Evolutionary conservation across 2,329 filamentous ascomycete genomes (phyloP), one percentile per base, ranked within the genome.

Genomic region (Emmonsiellopsis sp.): DNA sequence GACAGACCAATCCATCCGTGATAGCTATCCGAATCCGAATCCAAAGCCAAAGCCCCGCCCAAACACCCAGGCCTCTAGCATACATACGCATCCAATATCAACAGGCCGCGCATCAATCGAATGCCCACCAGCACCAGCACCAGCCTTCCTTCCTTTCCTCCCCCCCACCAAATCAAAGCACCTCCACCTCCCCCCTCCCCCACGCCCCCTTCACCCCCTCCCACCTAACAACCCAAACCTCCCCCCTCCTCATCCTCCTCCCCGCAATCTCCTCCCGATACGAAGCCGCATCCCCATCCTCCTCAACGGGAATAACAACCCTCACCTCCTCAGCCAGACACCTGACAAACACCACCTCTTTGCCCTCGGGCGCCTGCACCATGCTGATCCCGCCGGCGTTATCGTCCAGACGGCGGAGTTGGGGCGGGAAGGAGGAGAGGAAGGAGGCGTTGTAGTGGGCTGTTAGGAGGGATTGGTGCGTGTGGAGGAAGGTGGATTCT

Each of bases 301-400:
- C 66, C 14, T 62, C 67, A 2, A 63, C 62, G 6, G 65, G 67
- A 43, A 70, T 57, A 34, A 71, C 55, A 55, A 72, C 63, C 27
- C 62, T 74, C 7, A 81, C 74, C 67, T 81, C 77, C 14, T 66
- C 68, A 0, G 55, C 66, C 21, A 75, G 54, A 67, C 73, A 75
- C 56, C 92, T 77, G 42, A 90, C 83, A 69, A 98, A 96, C 2
- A 97, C 91, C 6, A 89, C 89, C 2, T 81, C 78, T 56, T 93
- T 87, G 47, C 83, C 72, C 66, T 97, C 93, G 0, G 93, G 93
- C 2, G 81, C 77, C 65, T 95, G 90, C 33, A 97, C 82, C 93
- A 98, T 98, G 72, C 82, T 90, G 53, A 92, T 85, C 8, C 91
- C 91, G 33, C 90, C 92, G 0, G 87, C 84, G 11, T 87, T 88